phyloP scores from a whole-genome alignment of 495 filamentous ascomycete species.

The Penicillium nucicola region DNA sequence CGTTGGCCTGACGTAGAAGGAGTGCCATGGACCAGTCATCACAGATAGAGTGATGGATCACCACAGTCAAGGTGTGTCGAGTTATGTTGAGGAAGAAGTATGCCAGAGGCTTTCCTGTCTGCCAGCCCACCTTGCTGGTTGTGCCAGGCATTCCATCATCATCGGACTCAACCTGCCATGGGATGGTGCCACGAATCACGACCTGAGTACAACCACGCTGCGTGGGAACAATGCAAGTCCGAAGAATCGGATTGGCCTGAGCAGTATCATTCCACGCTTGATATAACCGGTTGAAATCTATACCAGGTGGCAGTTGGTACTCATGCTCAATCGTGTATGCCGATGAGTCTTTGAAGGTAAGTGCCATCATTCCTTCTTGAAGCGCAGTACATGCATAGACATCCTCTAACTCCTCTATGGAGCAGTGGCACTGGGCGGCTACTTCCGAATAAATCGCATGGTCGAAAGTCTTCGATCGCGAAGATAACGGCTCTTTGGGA shows the following conservation, averaged over 20 bases:
- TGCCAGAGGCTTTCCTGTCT: constrained; percentile 4
- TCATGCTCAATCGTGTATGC: constrained; percentile 36
- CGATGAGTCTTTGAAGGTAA: constrained; percentile 37
- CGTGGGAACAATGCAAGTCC: constrained; percentile 43
- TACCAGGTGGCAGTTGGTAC: constrained; percentile 25
- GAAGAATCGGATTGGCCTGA: constrained; percentile 33
- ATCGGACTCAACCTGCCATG: constrained; percentile 16
- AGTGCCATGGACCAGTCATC: constrained; percentile 15
- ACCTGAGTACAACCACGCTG: constrained; percentile 38
- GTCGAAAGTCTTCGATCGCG: too few species aligned
- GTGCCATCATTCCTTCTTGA: constrained; percentile 51
- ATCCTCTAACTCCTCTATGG: background rate
- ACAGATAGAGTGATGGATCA: constrained; percentile 17
- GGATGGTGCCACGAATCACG: constrained; percentile 32
- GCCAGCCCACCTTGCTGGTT: background rate
- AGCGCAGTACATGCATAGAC: background rate
- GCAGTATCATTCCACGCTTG: constrained; percentile 38
- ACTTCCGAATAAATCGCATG: too few species aligned
- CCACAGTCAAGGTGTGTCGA: background rate
- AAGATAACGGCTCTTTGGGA: too few species aligned
- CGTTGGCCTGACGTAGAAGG: constrained; percentile 7
- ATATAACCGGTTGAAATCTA: constrained; percentile 34
- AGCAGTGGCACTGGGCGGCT: background rate
- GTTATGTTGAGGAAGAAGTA: constrained; percentile 4
- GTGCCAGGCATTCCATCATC: constrained; percentile 1